Evolutionary conservation across 768 basidiomycete species (phyloP), one percentile per base, ranked within the genome.

Genomic region (Lyophyllum shimeji): DNA sequence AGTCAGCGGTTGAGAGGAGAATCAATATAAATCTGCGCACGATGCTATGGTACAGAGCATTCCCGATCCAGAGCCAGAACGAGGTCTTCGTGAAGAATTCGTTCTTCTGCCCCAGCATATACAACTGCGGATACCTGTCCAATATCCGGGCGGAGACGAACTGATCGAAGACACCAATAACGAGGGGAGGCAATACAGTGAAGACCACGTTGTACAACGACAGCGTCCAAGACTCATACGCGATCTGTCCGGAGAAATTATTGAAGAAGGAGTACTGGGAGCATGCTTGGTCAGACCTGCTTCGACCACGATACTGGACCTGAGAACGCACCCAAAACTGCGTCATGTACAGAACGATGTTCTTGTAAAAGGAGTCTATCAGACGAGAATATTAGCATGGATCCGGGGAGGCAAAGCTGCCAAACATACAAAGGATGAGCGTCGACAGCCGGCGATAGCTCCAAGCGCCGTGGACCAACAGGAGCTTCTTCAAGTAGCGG

Each of bases 381-480:
- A 34, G 18, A 12, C 1, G 65, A 29, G 13, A 46, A 15, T 21
- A 45, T 67, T 23, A 63, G 53, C 51, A 50, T 33, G 46, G 21
- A 27, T 17, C 20, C 7, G 7, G 13, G 24, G 23, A 20, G 15
- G 13, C n/a, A n/a, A 9, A 18, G 18, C 21, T 34, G 8, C 37
- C 27, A 45, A 7, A 81, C 93, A 59, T 67, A 95, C 96, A 99
- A 8, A 99, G 79, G 65, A 98, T 95, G 54, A 99, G 81, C 69
- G 96, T 98, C 13, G 95, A 95, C 55, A 99, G 69, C 31, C 97
- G 82, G 54, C 92, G 88, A 68, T 99, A 99, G 74, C 96, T 98
- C 97, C 97, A 99, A 1, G 97, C 90, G 4, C 97, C 97, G 66
- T 99, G 97, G 7, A 99, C 97, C 15, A 99, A 85, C 8, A 99